Percentiles rank a stretch among this genome's conserved stretches.
Conservation (phyloP, 1,284 basidiomycete genomes). For the Ganoderma meredithae region DNA sequence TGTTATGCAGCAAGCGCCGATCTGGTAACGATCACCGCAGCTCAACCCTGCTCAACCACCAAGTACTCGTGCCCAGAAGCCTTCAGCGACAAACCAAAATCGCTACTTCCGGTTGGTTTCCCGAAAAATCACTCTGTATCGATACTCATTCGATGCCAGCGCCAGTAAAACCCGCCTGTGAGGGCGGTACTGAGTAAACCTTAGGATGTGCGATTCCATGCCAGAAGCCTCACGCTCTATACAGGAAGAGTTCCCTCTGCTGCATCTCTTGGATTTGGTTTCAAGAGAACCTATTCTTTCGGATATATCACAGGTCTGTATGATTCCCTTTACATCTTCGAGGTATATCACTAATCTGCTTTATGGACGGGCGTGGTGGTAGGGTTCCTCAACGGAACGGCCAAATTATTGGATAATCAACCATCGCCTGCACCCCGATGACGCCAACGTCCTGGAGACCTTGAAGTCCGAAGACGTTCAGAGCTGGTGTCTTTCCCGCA, state of each 20-base stretch:
- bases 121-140: too few relatives aligned
- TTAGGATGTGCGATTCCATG: too few relatives aligned
- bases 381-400: background rate
- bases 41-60: too few relatives aligned
- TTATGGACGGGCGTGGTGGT: background rate
- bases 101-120: too few relatives aligned
- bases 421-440: background rate
- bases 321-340: background rate
- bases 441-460: background rate
- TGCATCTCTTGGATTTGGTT: background rate
- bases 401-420: background rate
- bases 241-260: background rate
- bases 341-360: background rate
- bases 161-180: too few relatives aligned
- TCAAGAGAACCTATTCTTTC: background rate
- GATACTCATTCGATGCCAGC: too few relatives aligned
- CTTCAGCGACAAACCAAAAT: too few relatives aligned
- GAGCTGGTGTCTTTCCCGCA: slow-evolving; percentile 2
- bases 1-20: too few relatives aligned
- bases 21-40: too few relatives aligned
- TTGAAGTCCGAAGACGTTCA: background rate
- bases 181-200: too few relatives aligned
- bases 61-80: too few relatives aligned
- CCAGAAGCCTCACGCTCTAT: too few relatives aligned
- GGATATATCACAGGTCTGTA: background rate